Evolutionary conservation across 257 asterid genomes (phyloP).

Genomic region (Lithospermum erythrorhizon): DNA sequence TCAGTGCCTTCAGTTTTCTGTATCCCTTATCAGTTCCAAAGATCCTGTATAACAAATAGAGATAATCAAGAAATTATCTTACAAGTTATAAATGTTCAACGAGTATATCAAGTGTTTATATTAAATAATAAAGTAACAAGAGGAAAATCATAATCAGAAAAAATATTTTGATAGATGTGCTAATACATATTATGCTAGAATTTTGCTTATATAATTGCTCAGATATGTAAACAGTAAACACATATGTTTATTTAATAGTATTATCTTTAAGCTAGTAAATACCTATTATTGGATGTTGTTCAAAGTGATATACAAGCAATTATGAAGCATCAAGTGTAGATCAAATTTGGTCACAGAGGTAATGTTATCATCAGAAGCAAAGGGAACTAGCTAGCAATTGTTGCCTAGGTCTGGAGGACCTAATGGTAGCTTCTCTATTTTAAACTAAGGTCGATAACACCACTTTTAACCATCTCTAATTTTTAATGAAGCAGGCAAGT

Average conservation of each 20-base stretch:
- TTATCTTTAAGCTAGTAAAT: not conserved
- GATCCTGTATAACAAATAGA: constrained; percentile 36
- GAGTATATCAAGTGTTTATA: not conserved
- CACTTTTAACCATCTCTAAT: not conserved
- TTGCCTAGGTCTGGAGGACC: not conserved
- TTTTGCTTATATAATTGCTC: not conserved
- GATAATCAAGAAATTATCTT: not conserved
- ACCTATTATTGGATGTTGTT: not conserved
- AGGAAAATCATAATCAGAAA: not conserved
- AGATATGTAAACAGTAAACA: too few relatives aligned
- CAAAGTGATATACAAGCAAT: not conserved
- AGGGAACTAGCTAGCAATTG: not conserved
- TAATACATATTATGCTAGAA: not conserved
- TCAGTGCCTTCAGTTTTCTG: constrained; percentile 68
- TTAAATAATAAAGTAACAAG: not conserved
- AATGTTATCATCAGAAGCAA: not conserved
- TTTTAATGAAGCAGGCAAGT: not conserved
- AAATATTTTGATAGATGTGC: too few relatives aligned
- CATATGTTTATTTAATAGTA: not conserved
- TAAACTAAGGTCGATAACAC: not conserved
- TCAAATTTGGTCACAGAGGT: not conserved
- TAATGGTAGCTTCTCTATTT: not conserved
- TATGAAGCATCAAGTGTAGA: not conserved
- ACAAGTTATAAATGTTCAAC: not conserved
- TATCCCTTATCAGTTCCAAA: constrained; percentile 88